A percentile compares a stretch with the other conserved stretches of the same genome.
Evolutionary conservation across 805 yeast species (phyloP).

Genomic region (Candida morakotiae): DNA sequence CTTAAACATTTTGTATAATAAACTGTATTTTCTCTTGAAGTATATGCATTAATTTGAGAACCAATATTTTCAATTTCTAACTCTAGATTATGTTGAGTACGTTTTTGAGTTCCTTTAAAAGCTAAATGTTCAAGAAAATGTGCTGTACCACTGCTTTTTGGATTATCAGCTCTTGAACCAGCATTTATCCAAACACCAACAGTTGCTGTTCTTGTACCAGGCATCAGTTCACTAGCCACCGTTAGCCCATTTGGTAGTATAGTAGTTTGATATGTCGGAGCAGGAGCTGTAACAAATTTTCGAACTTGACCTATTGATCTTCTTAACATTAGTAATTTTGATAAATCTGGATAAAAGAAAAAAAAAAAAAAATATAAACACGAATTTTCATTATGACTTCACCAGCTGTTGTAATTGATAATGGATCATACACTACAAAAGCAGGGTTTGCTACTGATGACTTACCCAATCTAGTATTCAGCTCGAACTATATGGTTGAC

Average conservation of each 20-base stretch:
- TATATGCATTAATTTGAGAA: conserved; percentile 96
- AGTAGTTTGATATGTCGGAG: conserved; percentile 49
- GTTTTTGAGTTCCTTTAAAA: conserved; percentile 83
- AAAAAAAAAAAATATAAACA: background rate
- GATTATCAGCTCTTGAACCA: conserved; percentile 93
- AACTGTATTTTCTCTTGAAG: conserved; percentile 95
- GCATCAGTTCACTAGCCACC: conserved; percentile 86
- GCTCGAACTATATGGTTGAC: conserved; percentile 49
- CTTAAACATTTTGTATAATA: conserved; percentile 87
- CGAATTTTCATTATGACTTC: conserved; percentile 10
- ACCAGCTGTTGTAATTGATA: conserved; percentile 68
- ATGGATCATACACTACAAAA: conserved; percentile 58
- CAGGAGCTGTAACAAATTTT: conserved; percentile 10
- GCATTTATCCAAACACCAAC: conserved; percentile 99
- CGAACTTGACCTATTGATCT: background rate
- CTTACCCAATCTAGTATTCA: conserved; percentile 54
- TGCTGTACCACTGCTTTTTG: conserved; percentile 87
- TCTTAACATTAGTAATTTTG: background rate
- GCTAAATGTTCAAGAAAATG: conserved; percentile 96
- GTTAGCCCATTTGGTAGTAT: conserved; percentile 87
- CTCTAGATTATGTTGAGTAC: conserved; percentile 82
- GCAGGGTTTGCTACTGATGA: conserved; percentile 71
- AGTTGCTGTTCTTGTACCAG: conserved; percentile 89
- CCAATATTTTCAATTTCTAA: conserved; percentile 95
- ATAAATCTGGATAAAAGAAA: background rate